phyloP scores from a whole-genome alignment of 768 basidiomycete species.

The Antrodiella citrinella region DNA sequence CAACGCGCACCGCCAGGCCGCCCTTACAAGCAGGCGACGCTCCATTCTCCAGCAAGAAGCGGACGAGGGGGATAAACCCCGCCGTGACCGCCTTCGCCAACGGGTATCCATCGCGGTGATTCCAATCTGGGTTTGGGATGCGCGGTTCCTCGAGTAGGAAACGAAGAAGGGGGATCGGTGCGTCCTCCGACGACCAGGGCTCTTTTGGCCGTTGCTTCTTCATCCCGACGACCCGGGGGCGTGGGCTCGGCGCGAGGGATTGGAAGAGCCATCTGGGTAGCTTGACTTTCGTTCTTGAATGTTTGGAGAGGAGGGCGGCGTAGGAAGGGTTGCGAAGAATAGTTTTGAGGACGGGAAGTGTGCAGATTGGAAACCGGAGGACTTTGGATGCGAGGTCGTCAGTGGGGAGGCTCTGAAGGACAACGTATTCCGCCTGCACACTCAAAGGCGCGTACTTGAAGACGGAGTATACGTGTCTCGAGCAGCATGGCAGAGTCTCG shows the following conservation, averaged over 20 bases:
- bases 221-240: slow-evolving; percentile 6
- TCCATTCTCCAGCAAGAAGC: slow-evolving; percentile 60
- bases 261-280: slow-evolving; percentile 67
- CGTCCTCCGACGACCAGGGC: slow-evolving; percentile 40
- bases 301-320: slow-evolving; percentile 1
- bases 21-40: slow-evolving; percentile 62
- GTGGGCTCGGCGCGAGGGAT: slow-evolving; percentile 26
- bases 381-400: slow-evolving; percentile 33
- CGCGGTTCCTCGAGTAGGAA: slow-evolving; percentile 40
- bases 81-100: slow-evolving; percentile 72
- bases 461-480: slow-evolving; percentile 41
- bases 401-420: slow-evolving; percentile 6
- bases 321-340: slow-evolving; percentile 29
- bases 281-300: slow-evolving; percentile 25
- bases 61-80: slow-evolving; percentile 53
- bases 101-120: slow-evolving; percentile 76
- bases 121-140: slow-evolving; percentile 37
- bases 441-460: slow-evolving; percentile 49
- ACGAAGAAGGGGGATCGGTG: slow-evolving; percentile 57
- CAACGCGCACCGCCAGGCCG: slow-evolving; percentile 62
- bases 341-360: slow-evolving; percentile 32
- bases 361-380: slow-evolving; percentile 47
- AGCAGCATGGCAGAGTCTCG: slow-evolving; percentile 50
- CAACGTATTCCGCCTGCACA: slow-evolving; percentile 62
- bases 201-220: slow-evolving; percentile 1